Evolutionary conservation across 2,329 filamentous ascomycete genomes (phyloP).

Genomic region (Aspergillus calidoustus): DNA sequence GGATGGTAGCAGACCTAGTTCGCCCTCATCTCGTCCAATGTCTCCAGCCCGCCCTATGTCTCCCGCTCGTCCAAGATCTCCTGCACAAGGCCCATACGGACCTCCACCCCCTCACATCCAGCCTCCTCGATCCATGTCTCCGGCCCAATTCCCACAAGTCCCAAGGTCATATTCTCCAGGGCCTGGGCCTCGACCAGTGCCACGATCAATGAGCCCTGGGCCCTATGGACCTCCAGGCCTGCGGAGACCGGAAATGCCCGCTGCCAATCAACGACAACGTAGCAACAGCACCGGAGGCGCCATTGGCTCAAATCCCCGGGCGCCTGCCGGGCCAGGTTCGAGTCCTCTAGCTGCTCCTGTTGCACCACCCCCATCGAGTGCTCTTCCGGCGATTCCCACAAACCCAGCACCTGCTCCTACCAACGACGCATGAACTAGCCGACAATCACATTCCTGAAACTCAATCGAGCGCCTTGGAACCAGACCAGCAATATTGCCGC

Average conservation of each 20-base stretch:
- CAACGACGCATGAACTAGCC: conserved; percentile 21
- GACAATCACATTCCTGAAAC: conserved; percentile 5
- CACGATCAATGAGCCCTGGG: conserved; percentile 47
- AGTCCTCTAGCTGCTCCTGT: conserved; percentile 35
- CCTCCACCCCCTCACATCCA: conserved; percentile 34
- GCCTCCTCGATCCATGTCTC: conserved; percentile 36
- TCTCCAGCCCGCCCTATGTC: conserved; percentile 47
- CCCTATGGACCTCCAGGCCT: conserved; percentile 49
- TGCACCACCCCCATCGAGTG: conserved; percentile 42
- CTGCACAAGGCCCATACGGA: conserved; percentile 30
- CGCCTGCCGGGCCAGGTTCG: conserved; percentile 24
- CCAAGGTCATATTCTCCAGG: conserved; percentile 43
- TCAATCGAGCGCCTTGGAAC: not conserved
- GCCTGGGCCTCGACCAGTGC: conserved; percentile 29
- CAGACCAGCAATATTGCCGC: not conserved
- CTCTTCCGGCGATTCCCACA: conserved; percentile 49
- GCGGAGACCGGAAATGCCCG: conserved; percentile 46
- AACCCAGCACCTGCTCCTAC: conserved; percentile 37
- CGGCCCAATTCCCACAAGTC: conserved; percentile 42
- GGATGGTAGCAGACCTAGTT: conserved; percentile 22
- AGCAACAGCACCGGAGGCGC: conserved; percentile 50
- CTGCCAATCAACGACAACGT: conserved; percentile 39
- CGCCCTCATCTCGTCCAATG: conserved; percentile 42
- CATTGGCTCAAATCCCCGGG: conserved; percentile 28
- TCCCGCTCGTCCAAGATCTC: conserved; percentile 36